Percentiles rank a stretch among this genome's conserved stretches.
Evolutionary conservation across 2,329 filamentous ascomycete species (phyloP).

Genomic region (Neodidymelliopsis sp.): DNA sequence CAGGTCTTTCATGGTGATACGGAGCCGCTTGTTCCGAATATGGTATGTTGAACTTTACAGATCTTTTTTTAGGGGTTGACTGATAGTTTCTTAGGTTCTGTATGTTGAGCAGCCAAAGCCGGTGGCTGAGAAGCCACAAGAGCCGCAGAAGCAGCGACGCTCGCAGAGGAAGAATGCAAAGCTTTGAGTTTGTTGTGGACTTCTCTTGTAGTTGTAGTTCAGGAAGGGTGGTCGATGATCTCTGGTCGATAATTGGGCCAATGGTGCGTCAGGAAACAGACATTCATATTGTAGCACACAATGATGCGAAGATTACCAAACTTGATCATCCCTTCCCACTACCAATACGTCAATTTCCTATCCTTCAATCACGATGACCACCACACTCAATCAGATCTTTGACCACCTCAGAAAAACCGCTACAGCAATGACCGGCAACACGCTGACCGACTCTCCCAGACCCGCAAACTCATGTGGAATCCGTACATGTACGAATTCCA

Average conservation of each 20-base stretch:
- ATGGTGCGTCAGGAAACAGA: no score
- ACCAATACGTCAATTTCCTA: no score
- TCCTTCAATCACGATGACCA: no score
- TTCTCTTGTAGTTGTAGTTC: no score
- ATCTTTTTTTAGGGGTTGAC: neutral
- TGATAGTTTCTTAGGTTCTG: neutral
- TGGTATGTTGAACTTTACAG: conserved; percentile 6
- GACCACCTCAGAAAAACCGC: conserved; percentile 58
- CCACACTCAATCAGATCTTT: conserved; percentile 20
- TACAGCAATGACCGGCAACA: conserved; percentile 70
- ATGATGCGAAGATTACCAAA: no score
- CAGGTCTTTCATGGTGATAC: conserved; percentile 11
- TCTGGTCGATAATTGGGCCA: no score
- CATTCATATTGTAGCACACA: no score
- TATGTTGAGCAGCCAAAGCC: neutral
- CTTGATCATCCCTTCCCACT: no score
- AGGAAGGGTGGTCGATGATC: no score
- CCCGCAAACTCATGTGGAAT: conserved; percentile 73
- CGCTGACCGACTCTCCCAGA: conserved; percentile 76
- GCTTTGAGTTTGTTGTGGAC: no score
- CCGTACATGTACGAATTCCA: conserved; percentile 61
- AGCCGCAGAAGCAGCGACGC: neutral
- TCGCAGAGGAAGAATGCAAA: neutral
- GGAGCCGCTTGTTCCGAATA: neutral
- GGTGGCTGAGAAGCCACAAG: neutral